Percentiles rank a stretch among this genome's conserved stretches.
Evolutionary conservation across 1,284 basidiomycete genomes (phyloP).

Genomic region (Ustanciosporium gigantosporum): DNA sequence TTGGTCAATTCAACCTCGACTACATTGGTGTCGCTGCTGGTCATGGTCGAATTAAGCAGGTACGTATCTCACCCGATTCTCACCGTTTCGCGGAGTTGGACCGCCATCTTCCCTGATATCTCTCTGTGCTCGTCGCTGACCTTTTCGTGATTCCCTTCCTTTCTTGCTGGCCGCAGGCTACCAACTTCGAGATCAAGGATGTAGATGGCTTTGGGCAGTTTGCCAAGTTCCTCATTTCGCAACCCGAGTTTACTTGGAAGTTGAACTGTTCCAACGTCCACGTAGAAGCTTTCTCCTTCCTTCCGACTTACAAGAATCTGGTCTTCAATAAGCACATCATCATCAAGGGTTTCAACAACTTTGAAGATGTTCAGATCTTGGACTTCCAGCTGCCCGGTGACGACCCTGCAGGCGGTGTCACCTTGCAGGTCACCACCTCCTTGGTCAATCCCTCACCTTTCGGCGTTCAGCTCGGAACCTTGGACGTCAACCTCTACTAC

Average conservation of each 20-base stretch:
- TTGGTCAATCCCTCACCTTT: constrained; percentile 76
- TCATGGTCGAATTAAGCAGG: constrained; percentile 61
- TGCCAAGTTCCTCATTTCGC: constrained; percentile 68
- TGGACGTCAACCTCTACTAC: constrained; percentile 71
- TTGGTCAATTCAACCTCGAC: constrained; percentile 54
- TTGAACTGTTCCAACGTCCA: constrained; percentile 68
- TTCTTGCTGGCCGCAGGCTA: constrained; percentile 25
- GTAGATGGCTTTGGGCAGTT: constrained; percentile 57
- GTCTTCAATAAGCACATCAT: constrained; percentile 51
- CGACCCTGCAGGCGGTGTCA: constrained; percentile 71
- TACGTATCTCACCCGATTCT: constrained; percentile 13
- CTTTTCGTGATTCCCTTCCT: not conserved
- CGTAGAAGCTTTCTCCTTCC: constrained; percentile 68
- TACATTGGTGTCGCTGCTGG: constrained; percentile 58
- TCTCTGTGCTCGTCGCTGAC: not conserved
- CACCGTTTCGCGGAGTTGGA: no score
- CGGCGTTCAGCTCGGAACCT: constrained; percentile 71
- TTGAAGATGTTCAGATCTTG: constrained; percentile 68
- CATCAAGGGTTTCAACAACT: constrained; percentile 70
- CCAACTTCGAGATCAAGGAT: constrained; percentile 58
- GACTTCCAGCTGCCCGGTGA: constrained; percentile 76
- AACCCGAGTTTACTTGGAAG: constrained; percentile 73
- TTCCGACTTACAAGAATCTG: constrained; percentile 54
- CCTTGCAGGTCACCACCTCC: constrained; percentile 69
- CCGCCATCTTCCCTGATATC: not conserved